phyloP scores from a whole-genome alignment of 441 rosid genomes.

The Bruguiera hainesii region DNA sequence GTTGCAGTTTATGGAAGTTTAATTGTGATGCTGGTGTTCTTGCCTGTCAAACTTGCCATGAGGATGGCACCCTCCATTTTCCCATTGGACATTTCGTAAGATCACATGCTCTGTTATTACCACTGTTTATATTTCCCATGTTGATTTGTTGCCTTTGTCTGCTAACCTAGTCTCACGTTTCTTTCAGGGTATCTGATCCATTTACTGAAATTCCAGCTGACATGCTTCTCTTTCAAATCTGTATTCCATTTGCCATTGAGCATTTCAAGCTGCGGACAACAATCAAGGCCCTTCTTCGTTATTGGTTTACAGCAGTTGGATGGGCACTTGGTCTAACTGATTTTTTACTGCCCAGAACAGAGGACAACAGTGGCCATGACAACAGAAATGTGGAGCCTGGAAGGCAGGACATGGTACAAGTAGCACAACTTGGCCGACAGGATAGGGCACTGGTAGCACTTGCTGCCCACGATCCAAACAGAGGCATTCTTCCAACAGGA shows the following conservation, averaged over 20 bases:
- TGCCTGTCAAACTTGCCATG: constrained; percentile 97
- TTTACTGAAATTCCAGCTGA: constrained; percentile 98
- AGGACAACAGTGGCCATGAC: constrained; percentile 67
- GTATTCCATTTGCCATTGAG: constrained; percentile 92
- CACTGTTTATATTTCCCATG: constrained; percentile 7
- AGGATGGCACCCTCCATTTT: constrained; percentile 84
- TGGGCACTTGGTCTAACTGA: constrained; percentile 92
- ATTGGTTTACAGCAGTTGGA: constrained; percentile 90
- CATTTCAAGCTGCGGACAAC: constrained; percentile 92
- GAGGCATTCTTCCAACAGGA: constrained; percentile 36
- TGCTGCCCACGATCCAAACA: constrained; percentile 49
- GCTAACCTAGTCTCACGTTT: constrained; percentile 24
- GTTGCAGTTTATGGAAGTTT: constrained; percentile 95
- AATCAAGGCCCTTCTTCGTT: constrained; percentile 77
- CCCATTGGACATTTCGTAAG: constrained; percentile 95
- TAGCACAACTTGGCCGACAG: constrained; percentile 53
- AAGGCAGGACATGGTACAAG: constrained; percentile 69
- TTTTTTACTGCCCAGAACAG: constrained; percentile 77
- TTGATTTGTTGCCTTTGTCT: constrained; percentile 9
- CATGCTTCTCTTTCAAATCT: constrained; percentile 96
- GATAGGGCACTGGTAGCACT: constrained; percentile 58
- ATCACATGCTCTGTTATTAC: constrained; percentile 11
- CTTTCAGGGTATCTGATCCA: constrained; percentile 87
- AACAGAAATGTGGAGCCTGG: constrained; percentile 68
- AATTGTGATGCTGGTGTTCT: constrained; percentile 95